These are phyloP conservation scores for Lipomyces starkeyi DNA, from an alignment of 805 yeast genomes.

Conservation along the genomic window DNA sequence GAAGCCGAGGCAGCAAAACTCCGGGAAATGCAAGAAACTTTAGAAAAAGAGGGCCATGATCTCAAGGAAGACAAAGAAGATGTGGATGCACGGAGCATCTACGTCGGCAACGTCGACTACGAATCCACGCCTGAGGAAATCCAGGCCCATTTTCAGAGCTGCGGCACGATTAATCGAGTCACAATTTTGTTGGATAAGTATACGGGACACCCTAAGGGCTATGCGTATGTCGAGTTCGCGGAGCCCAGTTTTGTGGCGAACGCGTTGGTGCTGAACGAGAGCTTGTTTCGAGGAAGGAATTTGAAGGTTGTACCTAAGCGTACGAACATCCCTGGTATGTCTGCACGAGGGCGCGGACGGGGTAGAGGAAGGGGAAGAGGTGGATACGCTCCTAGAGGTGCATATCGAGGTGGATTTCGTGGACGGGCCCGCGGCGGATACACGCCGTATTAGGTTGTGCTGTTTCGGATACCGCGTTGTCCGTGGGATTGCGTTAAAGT, in stretches of 20 bases:
- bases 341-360: slow-evolving; percentile 57
- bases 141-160: slow-evolving; percentile 70
- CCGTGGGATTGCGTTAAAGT: neutral
- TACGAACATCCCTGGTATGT: slow-evolving; percentile 78
- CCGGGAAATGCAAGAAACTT: slow-evolving; percentile 61
- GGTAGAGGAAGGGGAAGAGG: slow-evolving; percentile 54
- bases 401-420: slow-evolving; percentile 49
- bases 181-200: slow-evolving; percentile 74
- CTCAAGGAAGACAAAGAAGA: slow-evolving; percentile 61
- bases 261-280: slow-evolving; percentile 71
- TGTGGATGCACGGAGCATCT: slow-evolving; percentile 76
- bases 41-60: slow-evolving; percentile 52
- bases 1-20: slow-evolving; percentile 68
- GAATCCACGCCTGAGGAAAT: slow-evolving; percentile 78
- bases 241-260: slow-evolving; percentile 65
- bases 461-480: neutral
- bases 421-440: slow-evolving; percentile 56
- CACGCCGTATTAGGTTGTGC: slow-evolving; percentile 50
- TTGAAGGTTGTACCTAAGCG: slow-evolving; percentile 78
- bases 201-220: slow-evolving; percentile 83
- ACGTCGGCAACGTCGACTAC: slow-evolving; percentile 86
- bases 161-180: slow-evolving; percentile 78
- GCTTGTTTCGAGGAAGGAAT: slow-evolving; percentile 68
- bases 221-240: slow-evolving; percentile 83
- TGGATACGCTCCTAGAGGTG: slow-evolving; percentile 37